These are phyloP conservation scores for Ostreobium quekettii DNA, from an alignment of 139 green algal species.

Conservation along the genomic window DNA sequence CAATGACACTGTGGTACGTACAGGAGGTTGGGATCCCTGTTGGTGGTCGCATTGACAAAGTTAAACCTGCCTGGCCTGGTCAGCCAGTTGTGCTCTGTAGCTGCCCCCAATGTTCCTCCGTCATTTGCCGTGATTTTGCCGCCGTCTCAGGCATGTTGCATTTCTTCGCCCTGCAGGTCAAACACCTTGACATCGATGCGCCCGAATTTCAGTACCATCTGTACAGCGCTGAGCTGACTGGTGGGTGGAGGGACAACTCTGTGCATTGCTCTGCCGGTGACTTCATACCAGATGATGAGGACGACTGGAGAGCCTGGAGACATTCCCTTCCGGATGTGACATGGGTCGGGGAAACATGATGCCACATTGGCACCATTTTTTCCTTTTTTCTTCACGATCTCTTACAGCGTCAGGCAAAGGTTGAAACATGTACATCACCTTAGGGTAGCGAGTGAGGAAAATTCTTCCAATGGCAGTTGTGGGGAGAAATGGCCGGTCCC, in stretches of 20 bases:
- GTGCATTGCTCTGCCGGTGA: background rate
- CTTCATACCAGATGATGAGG: background rate
- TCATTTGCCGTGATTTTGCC: too few relatives aligned
- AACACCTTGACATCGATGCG: slow-evolving; percentile 49
- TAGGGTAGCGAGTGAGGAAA: too few relatives aligned
- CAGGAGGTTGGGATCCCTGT: background rate
- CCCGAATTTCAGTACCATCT: slow-evolving; percentile 16
- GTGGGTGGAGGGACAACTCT: background rate
- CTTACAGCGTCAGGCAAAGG: too few relatives aligned
- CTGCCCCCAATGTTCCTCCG: background rate
- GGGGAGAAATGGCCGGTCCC: too few relatives aligned
- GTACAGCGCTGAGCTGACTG: background rate
- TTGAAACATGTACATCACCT: too few relatives aligned
- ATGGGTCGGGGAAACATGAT: background rate
- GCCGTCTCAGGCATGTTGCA: background rate
- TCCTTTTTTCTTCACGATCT: background rate
- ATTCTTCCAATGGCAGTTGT: too few relatives aligned
- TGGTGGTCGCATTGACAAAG: background rate
- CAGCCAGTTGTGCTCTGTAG: background rate
- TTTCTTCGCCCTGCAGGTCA: background rate
- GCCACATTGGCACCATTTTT: background rate
- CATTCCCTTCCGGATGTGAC: background rate
- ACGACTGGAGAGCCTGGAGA: background rate
- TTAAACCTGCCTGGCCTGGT: background rate
- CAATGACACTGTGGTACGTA: slow-evolving; percentile 33